A percentile compares a stretch with the other conserved stretches of the same genome.
Evolutionary conservation across 2,329 filamentous ascomycete genomes (phyloP).

Genomic region (Venturia asperata): DNA sequence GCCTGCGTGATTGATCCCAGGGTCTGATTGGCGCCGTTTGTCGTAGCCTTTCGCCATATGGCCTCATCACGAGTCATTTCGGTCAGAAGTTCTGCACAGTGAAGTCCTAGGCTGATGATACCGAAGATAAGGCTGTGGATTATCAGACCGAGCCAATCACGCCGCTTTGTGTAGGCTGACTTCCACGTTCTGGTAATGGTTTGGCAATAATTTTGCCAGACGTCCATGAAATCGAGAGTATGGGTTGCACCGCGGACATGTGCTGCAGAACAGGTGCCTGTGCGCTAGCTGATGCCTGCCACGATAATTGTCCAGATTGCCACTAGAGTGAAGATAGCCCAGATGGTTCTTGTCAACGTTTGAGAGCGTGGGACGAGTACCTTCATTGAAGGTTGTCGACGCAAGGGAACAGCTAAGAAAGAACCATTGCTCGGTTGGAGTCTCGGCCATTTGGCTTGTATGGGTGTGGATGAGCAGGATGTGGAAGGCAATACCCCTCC

Average conservation of each 20-base stretch:
- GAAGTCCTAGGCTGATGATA: slow-evolving; percentile 9
- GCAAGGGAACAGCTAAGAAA: not conserved
- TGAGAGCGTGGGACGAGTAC: not conserved
- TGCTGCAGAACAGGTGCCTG: not conserved
- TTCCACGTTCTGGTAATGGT: not conserved
- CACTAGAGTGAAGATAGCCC: not conserved
- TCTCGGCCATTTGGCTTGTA: not conserved
- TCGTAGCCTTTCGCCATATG: slow-evolving; percentile 16
- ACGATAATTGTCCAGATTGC: not conserved
- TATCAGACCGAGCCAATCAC: slow-evolving; percentile 16
- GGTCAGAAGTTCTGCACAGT: slow-evolving; percentile 15
- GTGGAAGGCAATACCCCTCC: not conserved
- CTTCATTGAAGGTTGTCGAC: not conserved
- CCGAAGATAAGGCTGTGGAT: slow-evolving; percentile 8
- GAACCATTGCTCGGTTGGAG: not conserved
- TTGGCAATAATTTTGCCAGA: slow-evolving; percentile 16
- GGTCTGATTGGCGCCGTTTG: not conserved
- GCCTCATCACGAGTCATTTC: slow-evolving; percentile 17
- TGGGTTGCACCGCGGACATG: not conserved
- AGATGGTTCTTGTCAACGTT: not conserved
- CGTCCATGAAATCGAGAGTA: not conserved
- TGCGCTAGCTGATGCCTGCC: not conserved
- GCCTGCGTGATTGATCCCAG: not conserved
- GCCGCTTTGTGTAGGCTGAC: not conserved
- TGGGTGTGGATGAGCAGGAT: not conserved